phyloP scores from a whole-genome alignment of 495 filamentous ascomycete species.

The Penicillium desertorum region DNA sequence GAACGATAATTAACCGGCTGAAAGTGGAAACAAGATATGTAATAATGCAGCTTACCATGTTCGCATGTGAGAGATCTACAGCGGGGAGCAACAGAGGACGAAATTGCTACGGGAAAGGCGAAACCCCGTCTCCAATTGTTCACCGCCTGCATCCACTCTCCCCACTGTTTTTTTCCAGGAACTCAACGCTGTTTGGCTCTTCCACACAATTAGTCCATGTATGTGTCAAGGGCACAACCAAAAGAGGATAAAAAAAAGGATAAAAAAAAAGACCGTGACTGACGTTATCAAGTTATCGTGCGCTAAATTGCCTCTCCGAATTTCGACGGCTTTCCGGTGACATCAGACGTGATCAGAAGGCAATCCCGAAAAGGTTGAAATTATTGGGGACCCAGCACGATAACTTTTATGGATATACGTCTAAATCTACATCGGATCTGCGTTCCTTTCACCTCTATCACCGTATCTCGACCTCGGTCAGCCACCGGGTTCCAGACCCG shows the following conservation, averaged over 20 bases:
- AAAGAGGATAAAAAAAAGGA: background rate
- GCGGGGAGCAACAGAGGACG: conserved; percentile 3
- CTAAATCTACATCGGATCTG: conserved; percentile 24
- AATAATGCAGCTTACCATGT: conserved; percentile 17
- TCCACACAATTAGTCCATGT: background rate
- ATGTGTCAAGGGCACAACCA: background rate
- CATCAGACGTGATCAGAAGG: conserved; percentile 7
- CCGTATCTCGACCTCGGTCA: conserved; percentile 26
- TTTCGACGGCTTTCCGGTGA: conserved; percentile 2
- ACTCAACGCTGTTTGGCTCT: conserved; percentile 16
- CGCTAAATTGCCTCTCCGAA: conserved; percentile 2
- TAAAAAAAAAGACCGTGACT: background rate
- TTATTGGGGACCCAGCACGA: conserved; percentile 16
- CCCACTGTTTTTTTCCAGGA: conserved; percentile 6
- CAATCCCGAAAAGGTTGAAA: conserved; percentile 8
- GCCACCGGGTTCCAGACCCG: conserved; percentile 24
- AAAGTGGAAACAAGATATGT: conserved; percentile 16
- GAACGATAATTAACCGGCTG: conserved; percentile 19
- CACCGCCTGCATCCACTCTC: conserved; percentile 14
- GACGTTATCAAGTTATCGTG: conserved; percentile 7
- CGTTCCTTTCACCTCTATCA: conserved; percentile 23
- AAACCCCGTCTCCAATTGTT: conserved; percentile 6
- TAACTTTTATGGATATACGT: conserved; percentile 19
- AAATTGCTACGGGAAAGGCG: conserved; percentile 13
- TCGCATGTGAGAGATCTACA: conserved; percentile 16